Conservation (phyloP, 1,284 basidiomycete species). For the Boletus austroedulis region DNA sequence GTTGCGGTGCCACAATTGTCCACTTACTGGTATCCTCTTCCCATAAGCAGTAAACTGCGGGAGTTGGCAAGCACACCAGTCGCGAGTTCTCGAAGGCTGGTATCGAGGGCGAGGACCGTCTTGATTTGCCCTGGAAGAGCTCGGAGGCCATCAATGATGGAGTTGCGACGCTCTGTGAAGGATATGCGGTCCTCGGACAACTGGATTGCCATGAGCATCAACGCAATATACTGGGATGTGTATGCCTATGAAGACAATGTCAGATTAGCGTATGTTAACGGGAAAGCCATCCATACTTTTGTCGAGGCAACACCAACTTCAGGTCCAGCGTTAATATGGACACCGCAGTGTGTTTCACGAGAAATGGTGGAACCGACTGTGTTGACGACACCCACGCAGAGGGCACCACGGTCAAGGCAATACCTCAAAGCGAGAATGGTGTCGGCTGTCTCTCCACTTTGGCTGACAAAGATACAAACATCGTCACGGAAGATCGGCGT, state of each 20-base stretch:
- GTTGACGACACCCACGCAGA: slow-evolving; percentile 97
- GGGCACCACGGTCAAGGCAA: slow-evolving; percentile 94
- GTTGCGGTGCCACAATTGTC: too few relatives aligned
- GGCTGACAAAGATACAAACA: slow-evolving; percentile 94
- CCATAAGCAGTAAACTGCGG: slow-evolving; percentile 94
- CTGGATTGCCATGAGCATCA: slow-evolving; percentile 98
- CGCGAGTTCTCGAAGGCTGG: slow-evolving; percentile 79
- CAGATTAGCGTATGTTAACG: background rate
- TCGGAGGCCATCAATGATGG: slow-evolving; percentile 94
- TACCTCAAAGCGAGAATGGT: slow-evolving; percentile 96
- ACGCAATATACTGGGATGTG: slow-evolving; percentile 98
- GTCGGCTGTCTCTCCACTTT: slow-evolving; percentile 98
- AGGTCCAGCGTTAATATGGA: slow-evolving; percentile 99
- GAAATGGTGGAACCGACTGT: slow-evolving; percentile 98
- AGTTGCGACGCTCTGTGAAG: slow-evolving; percentile 84
- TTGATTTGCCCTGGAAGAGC: slow-evolving; percentile 89
- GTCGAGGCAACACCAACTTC: slow-evolving; percentile 99
- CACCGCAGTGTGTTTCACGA: slow-evolving; percentile 98
- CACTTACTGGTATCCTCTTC: slow-evolving; percentile 91
- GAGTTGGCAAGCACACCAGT: slow-evolving; percentile 75
- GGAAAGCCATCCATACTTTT: slow-evolving; percentile 54
- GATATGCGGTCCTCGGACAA: slow-evolving; percentile 96
- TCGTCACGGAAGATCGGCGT: slow-evolving; percentile 99
- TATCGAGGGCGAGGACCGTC: slow-evolving; percentile 82
- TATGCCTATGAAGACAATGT: slow-evolving; percentile 66